Evolutionary conservation across 768 basidiomycete species (phyloP).

Genomic region (Pleurotus giganteus): DNA sequence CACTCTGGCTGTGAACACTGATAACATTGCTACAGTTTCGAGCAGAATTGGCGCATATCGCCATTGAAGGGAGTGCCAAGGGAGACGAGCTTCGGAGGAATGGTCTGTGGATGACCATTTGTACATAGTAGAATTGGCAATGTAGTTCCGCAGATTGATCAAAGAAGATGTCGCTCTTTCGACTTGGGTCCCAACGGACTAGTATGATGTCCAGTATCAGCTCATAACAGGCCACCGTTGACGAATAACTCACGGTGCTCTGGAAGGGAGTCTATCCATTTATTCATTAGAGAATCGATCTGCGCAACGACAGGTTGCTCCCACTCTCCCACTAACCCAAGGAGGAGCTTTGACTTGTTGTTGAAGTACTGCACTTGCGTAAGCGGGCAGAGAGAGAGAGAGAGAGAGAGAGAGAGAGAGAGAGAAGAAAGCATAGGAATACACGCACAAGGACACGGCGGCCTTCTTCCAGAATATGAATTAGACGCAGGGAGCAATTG

Average conservation of each 20-base stretch:
- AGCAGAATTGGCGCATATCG: conserved; percentile 79
- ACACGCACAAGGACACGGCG: conserved; percentile 51
- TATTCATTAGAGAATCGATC: conserved; percentile 68
- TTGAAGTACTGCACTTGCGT: conserved; percentile 57
- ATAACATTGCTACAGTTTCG: conserved; percentile 77
- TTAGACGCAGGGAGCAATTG: conserved; percentile 52
- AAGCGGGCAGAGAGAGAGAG: background rate
- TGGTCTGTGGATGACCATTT: conserved; percentile 76
- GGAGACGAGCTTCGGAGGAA: conserved; percentile 57
- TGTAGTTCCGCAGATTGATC: conserved; percentile 62
- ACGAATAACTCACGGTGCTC: conserved; percentile 44
- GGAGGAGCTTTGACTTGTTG: conserved; percentile 55
- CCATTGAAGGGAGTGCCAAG: conserved; percentile 61
- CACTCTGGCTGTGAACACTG: conserved; percentile 49
- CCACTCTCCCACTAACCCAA: conserved; percentile 42
- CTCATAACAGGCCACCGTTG: background rate
- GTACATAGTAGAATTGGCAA: conserved; percentile 49
- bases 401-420: background rate
- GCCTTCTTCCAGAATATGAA: conserved; percentile 58
- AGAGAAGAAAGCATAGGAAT: too few species aligned
- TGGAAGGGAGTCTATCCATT: conserved; percentile 68
- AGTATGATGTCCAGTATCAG: background rate
- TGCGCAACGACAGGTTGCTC: conserved; percentile 67
- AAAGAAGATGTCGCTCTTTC: conserved; percentile 43
- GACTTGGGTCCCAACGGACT: conserved; percentile 55